Conservation (phyloP, 805 yeast species). For the Hanseniaspora clermontiae region DNA sequence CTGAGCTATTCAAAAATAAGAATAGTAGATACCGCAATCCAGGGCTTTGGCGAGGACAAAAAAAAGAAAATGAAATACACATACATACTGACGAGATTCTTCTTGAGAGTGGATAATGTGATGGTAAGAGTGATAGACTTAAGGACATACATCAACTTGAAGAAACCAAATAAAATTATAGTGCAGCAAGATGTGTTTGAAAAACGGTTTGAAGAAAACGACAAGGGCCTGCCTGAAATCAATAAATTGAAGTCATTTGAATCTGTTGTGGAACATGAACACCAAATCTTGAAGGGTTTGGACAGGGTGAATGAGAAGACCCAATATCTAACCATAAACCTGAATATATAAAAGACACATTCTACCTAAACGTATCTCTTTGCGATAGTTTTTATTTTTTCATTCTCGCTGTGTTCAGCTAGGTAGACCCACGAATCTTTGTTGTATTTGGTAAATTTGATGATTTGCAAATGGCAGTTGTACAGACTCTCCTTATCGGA, state of each 20-base stretch:
- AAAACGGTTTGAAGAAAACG: background rate
- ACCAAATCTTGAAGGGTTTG: background rate
- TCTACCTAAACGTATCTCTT: background rate
- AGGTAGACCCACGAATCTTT: constrained; percentile 67
- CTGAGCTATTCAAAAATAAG: constrained; percentile 66
- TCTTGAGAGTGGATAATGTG: constrained; percentile 82
- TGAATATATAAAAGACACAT: background rate
- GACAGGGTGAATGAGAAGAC: background rate
- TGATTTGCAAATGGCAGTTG: constrained; percentile 50
- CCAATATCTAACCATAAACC: background rate
- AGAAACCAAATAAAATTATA: constrained; percentile 4
- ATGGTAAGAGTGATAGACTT: constrained; percentile 74
- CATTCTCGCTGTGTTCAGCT: constrained; percentile 28
- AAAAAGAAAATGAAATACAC: constrained; percentile 8
- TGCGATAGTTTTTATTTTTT: background rate
- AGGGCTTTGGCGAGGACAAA: background rate
- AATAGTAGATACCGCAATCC: constrained; percentile 71
- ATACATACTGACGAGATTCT: constrained; percentile 61
- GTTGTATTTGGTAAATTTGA: constrained; percentile 63
- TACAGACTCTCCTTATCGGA: constrained; percentile 23
- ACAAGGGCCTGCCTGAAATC: background rate
- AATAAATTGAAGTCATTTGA: constrained; percentile 7
- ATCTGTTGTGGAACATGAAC: constrained; percentile 2
- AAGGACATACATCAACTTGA: constrained; percentile 58
- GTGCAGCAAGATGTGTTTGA: constrained; percentile 29